Evolutionary conservation across 306 rosid genomes (phyloP).

Genomic region (Adenanthera pavonina): DNA sequence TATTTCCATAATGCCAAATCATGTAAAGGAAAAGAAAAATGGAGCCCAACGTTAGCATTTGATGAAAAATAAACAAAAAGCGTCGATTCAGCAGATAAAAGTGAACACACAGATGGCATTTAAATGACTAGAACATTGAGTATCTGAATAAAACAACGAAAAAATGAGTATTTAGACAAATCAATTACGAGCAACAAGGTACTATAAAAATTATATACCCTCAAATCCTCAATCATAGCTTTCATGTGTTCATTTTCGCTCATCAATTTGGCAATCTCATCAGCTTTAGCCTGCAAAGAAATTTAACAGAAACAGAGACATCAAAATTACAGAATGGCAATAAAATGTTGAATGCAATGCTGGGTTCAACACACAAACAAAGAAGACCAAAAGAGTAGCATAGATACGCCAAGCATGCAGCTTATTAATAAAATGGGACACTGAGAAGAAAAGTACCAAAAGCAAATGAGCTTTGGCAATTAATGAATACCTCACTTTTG

Average conservation of each 20-base stretch:
- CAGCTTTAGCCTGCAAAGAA: slow-evolving; percentile 88
- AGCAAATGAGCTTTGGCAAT: slow-evolving; percentile 7
- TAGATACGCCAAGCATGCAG: slow-evolving; percentile 26
- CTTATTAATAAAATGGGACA: slow-evolving; percentile 29
- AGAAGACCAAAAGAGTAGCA: slow-evolving; percentile 32
- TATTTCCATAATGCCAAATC: slow-evolving; percentile 24
- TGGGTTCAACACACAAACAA: slow-evolving; percentile 26
- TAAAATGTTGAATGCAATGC: slow-evolving; percentile 21
- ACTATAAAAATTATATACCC: slow-evolving; percentile 58
- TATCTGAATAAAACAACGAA: slow-evolving; percentile 12
- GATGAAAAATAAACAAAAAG: slow-evolving; percentile 11
- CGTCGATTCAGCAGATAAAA: slow-evolving; percentile 7
- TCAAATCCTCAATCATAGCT: slow-evolving; percentile 74
- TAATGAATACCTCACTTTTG: neutral
- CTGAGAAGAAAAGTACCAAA: neutral
- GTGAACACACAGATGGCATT: neutral
- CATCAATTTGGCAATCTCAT: slow-evolving; percentile 93
- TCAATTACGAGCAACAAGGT: slow-evolving; percentile 5
- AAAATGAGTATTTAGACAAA: slow-evolving; percentile 18
- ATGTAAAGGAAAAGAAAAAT: slow-evolving; percentile 6
- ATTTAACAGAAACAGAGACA: slow-evolving; percentile 11
- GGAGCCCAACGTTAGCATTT: slow-evolving; percentile 2
- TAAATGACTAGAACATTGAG: slow-evolving; percentile 9
- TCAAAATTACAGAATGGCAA: slow-evolving; percentile 27
- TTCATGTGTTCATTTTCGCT: slow-evolving; percentile 92